Evolutionary conservation across 2,329 filamentous ascomycete species (phyloP).

Genomic region (Zasmidium angulare): DNA sequence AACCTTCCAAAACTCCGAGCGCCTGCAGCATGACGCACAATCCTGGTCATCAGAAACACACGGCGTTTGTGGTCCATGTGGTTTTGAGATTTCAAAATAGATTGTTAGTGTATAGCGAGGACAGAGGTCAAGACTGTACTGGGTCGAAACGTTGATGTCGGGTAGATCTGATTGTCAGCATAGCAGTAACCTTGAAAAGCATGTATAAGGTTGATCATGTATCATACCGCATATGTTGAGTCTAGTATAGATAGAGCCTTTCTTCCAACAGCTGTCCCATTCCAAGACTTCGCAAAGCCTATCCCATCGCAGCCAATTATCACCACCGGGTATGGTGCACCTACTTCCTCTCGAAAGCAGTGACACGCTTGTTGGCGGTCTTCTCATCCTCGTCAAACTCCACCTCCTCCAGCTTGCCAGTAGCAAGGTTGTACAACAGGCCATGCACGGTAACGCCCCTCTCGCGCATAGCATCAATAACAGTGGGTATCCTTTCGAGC

Average conservation of each 20-base stretch:
- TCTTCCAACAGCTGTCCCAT: neutral
- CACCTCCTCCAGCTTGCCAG: conserved; percentile 55
- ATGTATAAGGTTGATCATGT: neutral
- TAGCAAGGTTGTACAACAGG: conserved; percentile 68
- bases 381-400: conserved; percentile 39
- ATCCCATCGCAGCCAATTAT: neutral
- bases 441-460: conserved; percentile 74
- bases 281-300: neutral
- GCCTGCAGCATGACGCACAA: too few relatives aligned
- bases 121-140: too few relatives aligned
- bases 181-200: too few relatives aligned
- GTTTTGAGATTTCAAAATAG: too few relatives aligned
- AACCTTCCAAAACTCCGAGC: too few relatives aligned
- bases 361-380: conserved; percentile 18
- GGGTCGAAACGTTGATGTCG: too few relatives aligned
- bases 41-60: too few relatives aligned
- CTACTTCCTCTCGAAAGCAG: conserved; percentile 27
- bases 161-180: too few relatives aligned
- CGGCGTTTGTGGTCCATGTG: too few relatives aligned
- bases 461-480: conserved; percentile 69
- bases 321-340: neutral
- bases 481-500: conserved; percentile 66
- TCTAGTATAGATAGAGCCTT: neutral
- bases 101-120: too few relatives aligned
- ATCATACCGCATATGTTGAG: neutral